Base-by-base conservation (phyloP, 257 asterid genomes). In the Striga asiatica region DNA sequence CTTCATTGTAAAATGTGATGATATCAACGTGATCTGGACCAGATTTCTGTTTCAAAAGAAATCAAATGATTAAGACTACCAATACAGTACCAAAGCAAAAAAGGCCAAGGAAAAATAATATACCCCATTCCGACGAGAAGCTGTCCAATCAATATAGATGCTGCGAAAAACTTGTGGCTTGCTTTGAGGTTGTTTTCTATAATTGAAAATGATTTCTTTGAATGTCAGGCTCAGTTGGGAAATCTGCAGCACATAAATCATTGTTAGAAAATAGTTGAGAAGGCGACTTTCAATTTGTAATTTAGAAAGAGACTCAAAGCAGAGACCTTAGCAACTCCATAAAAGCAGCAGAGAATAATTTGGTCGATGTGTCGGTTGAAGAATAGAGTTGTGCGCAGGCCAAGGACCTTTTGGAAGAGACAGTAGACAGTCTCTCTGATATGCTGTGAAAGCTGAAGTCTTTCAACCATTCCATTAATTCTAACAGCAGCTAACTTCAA, bases 251-350 rank as follows among this genome's bases (percentile, higher is more conserved):
- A 16, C 60, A 56, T 34, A 64, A 43, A 18, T 17, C 28, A 37
- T 59, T 22, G 48, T 68, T 57, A 63, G 66, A 50, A 11, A 61
- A 51, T n/a, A n/a, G n/a, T n/a, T n/a, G n/a, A n/a, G 51, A 25
- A 32, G 17, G 34, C 8, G 25, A 66, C 47, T 29, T 39, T 56
- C 60, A 47, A 24, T 51, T 39, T 63, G 10, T 56, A 61, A 48
- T 59, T 46, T n/a, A 29, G 67, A 28, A 22, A 24, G 41, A 45
- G 10, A 24, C 50, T 50, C 13, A 20, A 54, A 34, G 58, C n/a
- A n/a, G 62, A 52, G 57, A 92, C 99, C 95, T 92, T 92, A 46
- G 97, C 93, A 73, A 88, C 93, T 76, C 99, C 99, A 71, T 88
- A 92, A 58, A 92, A 88, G 71, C 95, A 88, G 70, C 99, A 92